These are phyloP conservation scores for Claviceps sp. DNA, from an alignment of 2,329 filamentous ascomycete species.

Conservation along the genomic window DNA sequence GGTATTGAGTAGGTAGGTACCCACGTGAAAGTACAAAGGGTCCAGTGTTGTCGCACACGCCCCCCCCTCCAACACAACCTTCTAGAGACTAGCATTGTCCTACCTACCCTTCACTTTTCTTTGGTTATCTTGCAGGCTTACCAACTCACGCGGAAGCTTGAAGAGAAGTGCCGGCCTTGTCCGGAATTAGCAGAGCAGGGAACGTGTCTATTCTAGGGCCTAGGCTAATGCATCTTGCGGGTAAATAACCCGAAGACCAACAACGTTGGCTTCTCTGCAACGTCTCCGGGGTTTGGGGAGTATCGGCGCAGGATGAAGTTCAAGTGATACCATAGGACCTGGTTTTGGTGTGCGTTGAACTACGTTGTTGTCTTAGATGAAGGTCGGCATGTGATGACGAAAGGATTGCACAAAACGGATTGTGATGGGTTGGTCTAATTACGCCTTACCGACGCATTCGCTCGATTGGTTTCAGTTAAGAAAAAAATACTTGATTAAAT, in stretches of 20 bases:
- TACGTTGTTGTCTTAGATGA: not conserved
- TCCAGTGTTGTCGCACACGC: not conserved
- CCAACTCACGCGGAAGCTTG: no score
- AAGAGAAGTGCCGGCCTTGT: no score
- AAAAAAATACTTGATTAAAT: not conserved
- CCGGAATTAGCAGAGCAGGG: not conserved
- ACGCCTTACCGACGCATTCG: not conserved
- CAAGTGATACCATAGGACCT: not conserved
- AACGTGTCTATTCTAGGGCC: not conserved
- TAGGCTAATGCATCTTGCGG: not conserved
- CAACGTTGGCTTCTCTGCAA: not conserved
- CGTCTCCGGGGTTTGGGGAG: no score
- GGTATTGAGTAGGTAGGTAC: not conserved
- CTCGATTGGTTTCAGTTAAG: not conserved
- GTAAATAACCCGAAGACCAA: not conserved
- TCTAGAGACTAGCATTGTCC: not conserved
- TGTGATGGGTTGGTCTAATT: not conserved
- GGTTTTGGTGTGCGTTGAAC: not conserved
- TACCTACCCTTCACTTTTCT: not conserved
- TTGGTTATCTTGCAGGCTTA: not conserved
- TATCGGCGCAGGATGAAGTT: no score
- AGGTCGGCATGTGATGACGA: conserved; percentile 2
- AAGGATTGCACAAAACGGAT: not conserved
- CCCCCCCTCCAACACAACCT: not conserved
- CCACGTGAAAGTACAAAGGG: not conserved